Evolutionary conservation across 2,329 filamentous ascomycete species (phyloP).

Genomic region (Apiospora koreana): DNA sequence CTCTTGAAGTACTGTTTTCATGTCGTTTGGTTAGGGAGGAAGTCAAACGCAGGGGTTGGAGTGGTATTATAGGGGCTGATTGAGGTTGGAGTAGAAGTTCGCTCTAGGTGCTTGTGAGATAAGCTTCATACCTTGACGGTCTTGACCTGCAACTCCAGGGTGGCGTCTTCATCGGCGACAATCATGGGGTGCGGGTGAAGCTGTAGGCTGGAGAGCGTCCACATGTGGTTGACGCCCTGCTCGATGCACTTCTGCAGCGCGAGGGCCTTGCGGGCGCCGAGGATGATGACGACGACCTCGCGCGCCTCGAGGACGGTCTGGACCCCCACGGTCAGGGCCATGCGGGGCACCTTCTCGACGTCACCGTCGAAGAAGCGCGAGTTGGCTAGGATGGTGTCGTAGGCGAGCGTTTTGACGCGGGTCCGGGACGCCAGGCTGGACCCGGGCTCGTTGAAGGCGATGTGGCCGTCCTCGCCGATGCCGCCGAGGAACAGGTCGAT

Average conservation of each 20-base stretch:
- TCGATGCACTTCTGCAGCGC: slow-evolving; percentile 81
- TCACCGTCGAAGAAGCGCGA: slow-evolving; percentile 82
- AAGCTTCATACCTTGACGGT: slow-evolving; percentile 58
- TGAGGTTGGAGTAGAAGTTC: not conserved
- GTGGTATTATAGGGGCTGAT: not conserved
- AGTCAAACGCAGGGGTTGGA: not conserved
- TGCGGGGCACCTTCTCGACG: slow-evolving; percentile 71
- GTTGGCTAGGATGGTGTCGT: slow-evolving; percentile 85
- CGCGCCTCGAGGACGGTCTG: slow-evolving; percentile 79
- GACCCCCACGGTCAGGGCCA: slow-evolving; percentile 83
- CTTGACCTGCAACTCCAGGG: slow-evolving; percentile 71
- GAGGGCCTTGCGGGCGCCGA: slow-evolving; percentile 77
- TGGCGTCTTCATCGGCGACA: slow-evolving; percentile 80
- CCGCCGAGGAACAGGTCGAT: slow-evolving; percentile 86
- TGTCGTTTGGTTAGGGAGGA: not conserved
- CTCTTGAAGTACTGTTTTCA: slow-evolving; percentile 67
- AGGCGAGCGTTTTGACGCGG: slow-evolving; percentile 82
- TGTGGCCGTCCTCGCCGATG: slow-evolving; percentile 84
- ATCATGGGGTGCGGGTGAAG: slow-evolving; percentile 80
- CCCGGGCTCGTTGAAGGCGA: slow-evolving; percentile 89
- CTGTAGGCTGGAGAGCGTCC: slow-evolving; percentile 81
- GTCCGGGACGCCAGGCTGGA: slow-evolving; percentile 77
- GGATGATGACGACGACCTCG: slow-evolving; percentile 81
- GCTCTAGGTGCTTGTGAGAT: not conserved
- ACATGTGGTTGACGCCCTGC: slow-evolving; percentile 85